Evolutionary conservation across 2,329 filamentous ascomycete genomes (phyloP).

Genomic region (Plenodomus lindquistii): DNA sequence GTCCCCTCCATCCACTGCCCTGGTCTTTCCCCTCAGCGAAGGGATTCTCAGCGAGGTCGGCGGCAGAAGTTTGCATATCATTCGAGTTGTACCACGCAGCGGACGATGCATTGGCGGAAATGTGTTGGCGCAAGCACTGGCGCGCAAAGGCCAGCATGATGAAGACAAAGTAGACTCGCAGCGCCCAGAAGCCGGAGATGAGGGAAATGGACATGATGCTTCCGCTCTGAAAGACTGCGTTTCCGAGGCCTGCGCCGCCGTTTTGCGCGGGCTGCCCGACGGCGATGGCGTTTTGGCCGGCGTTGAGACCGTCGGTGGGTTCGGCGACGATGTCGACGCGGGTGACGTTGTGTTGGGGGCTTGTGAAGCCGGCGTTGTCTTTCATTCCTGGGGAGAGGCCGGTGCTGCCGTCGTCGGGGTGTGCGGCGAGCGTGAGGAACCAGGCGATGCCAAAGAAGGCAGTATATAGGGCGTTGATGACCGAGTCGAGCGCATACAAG

Average conservation of each 20-base stretch:
- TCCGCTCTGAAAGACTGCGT: slow-evolving; percentile 67
- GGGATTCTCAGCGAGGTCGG: slow-evolving; percentile 63
- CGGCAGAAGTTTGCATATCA: slow-evolving; percentile 45
- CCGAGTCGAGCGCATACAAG: slow-evolving; percentile 80
- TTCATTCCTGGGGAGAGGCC: slow-evolving; percentile 59
- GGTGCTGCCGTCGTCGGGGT: slow-evolving; percentile 49
- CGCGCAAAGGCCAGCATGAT: slow-evolving; percentile 83
- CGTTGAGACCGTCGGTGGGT: slow-evolving; percentile 49
- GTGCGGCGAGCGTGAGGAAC: slow-evolving; percentile 74
- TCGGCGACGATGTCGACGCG: slow-evolving; percentile 58
- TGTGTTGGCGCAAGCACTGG: slow-evolving; percentile 72
- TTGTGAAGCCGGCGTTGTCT: slow-evolving; percentile 67
- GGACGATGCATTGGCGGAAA: slow-evolving; percentile 52
- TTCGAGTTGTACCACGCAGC: slow-evolving; percentile 47
- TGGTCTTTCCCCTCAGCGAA: slow-evolving; percentile 73
- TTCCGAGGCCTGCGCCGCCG: slow-evolving; percentile 56
- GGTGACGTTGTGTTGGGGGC: slow-evolving; percentile 63
- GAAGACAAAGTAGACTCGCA: slow-evolving; percentile 82
- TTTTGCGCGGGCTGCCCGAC: slow-evolving; percentile 45
- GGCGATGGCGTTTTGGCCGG: slow-evolving; percentile 59
- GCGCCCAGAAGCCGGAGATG: slow-evolving; percentile 71
- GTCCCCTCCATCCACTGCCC: slow-evolving; percentile 78
- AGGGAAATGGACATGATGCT: slow-evolving; percentile 77
- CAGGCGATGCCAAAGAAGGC: slow-evolving; percentile 79
- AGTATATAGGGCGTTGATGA: slow-evolving; percentile 82